These are phyloP conservation scores for Botrytis paeoniae DNA, from an alignment of 2,329 filamentous ascomycete species.

Conservation along the genomic window DNA sequence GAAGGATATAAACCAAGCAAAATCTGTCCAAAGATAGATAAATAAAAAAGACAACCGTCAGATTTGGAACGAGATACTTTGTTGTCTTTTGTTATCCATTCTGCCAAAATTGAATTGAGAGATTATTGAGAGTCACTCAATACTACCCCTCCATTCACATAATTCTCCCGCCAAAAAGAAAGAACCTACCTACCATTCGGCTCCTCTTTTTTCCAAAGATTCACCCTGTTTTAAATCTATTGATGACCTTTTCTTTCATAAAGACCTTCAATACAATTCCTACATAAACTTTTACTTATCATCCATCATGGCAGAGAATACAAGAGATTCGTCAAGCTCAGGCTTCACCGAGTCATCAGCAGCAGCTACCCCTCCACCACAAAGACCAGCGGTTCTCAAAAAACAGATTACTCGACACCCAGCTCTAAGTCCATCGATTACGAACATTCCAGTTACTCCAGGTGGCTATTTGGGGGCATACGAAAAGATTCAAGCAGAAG, in stretches of 20 bases:
- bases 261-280: neutral
- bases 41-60: neutral
- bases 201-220: neutral
- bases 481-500: conserved; percentile 15
- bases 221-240: neutral
- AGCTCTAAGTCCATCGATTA: conserved; percentile 30
- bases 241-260: neutral
- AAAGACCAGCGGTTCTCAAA: conserved; percentile 11
- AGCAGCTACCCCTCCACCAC: neutral
- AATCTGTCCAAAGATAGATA: neutral
- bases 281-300: neutral
- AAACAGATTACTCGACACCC: conserved; percentile 33
- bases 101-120: neutral
- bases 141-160: neutral
- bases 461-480: conserved; percentile 31
- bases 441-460: conserved; percentile 36
- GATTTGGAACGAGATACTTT: neutral
- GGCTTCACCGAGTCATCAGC: neutral
- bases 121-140: neutral
- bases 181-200: neutral
- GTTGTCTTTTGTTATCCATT: neutral
- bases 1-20: neutral
- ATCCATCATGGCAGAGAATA: conserved; percentile 19
- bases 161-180: neutral
- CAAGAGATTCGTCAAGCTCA: conserved; percentile 9